Base-by-base conservation (phyloP, 2,329 filamentous ascomycete genomes). In the Pseudovirgaria hyperparasitica region DNA sequence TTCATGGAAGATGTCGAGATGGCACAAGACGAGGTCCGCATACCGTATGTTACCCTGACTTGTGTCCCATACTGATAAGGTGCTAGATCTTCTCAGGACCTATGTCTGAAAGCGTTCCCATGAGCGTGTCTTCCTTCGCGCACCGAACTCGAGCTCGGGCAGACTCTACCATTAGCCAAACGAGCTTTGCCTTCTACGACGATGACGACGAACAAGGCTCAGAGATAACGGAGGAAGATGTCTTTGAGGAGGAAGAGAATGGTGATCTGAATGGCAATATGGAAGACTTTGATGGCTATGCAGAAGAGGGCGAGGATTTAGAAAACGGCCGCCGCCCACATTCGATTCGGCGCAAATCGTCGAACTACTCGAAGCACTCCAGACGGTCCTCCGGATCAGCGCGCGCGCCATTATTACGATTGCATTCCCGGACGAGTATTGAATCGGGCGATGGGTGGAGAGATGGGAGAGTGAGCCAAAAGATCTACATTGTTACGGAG, bases 1-100 rank as follows among this genome's bases (percentile, higher is more conserved):
- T 76, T 94, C 41, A 77, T 93, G 42, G 84, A 84, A 40, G 84
- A 93, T 54, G 86, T 96, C n/a, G 87, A 94, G 52, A 96, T 98
- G 90, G 87, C 90, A 12, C 84, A 92, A 27, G 82, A 93, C 51
- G 87, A 96, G 70, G 82, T 90, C 48, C 28, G 56, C 28, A 43
- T 41, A 27, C 15, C 39, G 41, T 38, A 36, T 46, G 29, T 26
- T 30, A 28, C 39, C 29, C 4, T 22, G 6, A 22, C 13, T 6
- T 10, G 13, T 5, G 6, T 6, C 20, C 13, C 5, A 12, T 5
- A 22, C n/a, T 12, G 20, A 22, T 22, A 12, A 22, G 20, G n/a
- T 22, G 20, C 41, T 43, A 70, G 67, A 70, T 92, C 25, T 98
- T 87, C 57, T 78, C 87, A 14, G 90, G 90, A 5, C 90, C 87